Evolutionary conservation across 768 basidiomycete genomes (phyloP), one percentile per base, ranked within the genome.

Genomic region (Fomitopsis serialis): DNA sequence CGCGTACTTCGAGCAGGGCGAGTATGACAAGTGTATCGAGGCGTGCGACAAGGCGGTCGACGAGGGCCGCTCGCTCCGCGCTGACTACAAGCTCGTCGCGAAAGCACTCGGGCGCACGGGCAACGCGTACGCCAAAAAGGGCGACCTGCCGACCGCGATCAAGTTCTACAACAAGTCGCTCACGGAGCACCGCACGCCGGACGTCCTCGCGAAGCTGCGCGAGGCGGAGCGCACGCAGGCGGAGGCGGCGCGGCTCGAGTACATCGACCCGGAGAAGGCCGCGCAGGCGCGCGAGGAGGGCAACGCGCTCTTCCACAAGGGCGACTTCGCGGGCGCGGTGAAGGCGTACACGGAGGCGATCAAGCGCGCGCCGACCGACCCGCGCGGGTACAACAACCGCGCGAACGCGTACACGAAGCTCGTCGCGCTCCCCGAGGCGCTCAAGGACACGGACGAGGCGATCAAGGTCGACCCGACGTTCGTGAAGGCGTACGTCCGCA

Each of bases 351-450:
- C 89, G 35, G 97, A 99, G 72, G 89, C 92, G 57, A 97, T 98
- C 78, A 98, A 98, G 74, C 87, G 97, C 47, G 86, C 92, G 63
- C 96, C 97, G 40, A 68, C 71, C 35, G 97, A 99, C 66, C 81
- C 96, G 13, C 79, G 87, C 58, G 94, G 91, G 9, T 99, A 98
- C 76, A 98, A 96, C 70, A 99, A 99, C 74, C 87, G 97, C 46
- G 93, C 97, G n/a, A 88, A 93, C 25, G 95, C 93, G 22, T 98
- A 97, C 74, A 92, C 88, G 72, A 98, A 98, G 74, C 83, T 99
- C 37, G 80, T 80, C 42, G 97, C 97, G 1, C 72, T 98, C 27
- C 89, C 94, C 11, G 97, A 99, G 68, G 97, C 95, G 1, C 78
- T 98, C 65, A 98, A 98, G 71, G 97, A 99, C 63, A 92, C 85